Conservation (phyloP, 2,329 filamentous ascomycete species). For the Neospermospora avenae region DNA sequence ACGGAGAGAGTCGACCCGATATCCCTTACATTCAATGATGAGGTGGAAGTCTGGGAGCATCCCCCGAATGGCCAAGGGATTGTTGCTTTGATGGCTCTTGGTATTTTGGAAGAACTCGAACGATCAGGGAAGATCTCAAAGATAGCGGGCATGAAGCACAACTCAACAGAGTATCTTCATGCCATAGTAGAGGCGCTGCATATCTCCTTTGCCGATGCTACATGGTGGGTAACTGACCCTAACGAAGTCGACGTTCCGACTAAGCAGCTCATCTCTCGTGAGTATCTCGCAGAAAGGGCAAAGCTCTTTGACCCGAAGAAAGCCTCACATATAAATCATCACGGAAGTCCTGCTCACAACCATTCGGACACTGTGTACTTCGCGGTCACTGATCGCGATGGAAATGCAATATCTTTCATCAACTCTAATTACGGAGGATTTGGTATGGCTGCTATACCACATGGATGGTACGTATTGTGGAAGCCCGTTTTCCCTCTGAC, state of each 20-base stretch:
- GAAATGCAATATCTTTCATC: conserved; percentile 93
- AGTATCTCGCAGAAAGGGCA: conserved; percentile 71
- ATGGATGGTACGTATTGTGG: conserved; percentile 47
- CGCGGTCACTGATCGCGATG: conserved; percentile 71
- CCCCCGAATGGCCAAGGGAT: conserved; percentile 95
- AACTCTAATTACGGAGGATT: conserved; percentile 93
- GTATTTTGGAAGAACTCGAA: conserved; percentile 85
- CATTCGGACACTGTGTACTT: conserved; percentile 95
- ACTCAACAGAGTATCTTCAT: conserved; percentile 76
- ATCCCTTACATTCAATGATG: conserved; percentile 65
- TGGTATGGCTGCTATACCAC: conserved; percentile 80
- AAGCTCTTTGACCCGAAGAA: conserved; percentile 54
- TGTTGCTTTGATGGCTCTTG: conserved; percentile 88
- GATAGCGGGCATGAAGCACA: conserved; percentile 71
- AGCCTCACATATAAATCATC: conserved; percentile 57
- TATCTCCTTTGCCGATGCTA: conserved; percentile 83
- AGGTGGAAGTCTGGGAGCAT: conserved; percentile 87
- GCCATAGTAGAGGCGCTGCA: conserved; percentile 82
- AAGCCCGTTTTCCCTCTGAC: no score
- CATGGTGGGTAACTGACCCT: conserved; percentile 87
- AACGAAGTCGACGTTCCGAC: conserved; percentile 29
- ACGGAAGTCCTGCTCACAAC: conserved; percentile 79
- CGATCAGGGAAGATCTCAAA: conserved; percentile 67
- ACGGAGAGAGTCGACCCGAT: conserved; percentile 82
- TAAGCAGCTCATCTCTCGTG: background rate